Base-by-base conservation (phyloP, 257 asterid genomes). In the Rubia yunnanensis region DNA sequence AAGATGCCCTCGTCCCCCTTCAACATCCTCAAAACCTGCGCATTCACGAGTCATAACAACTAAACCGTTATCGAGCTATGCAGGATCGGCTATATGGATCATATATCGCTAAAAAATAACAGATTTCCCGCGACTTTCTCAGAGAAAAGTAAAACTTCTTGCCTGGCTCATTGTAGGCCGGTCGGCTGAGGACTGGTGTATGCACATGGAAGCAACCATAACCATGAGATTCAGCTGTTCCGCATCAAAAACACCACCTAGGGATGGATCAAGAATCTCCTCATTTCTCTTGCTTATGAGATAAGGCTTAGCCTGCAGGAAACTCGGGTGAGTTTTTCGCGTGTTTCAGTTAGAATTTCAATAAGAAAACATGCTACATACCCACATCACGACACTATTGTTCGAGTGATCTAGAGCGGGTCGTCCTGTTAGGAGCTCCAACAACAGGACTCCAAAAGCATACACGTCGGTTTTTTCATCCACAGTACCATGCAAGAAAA, bases 391-490 rank as follows among this genome's bases (percentile, higher is more conserved):
- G 1, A 94, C 86, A 32, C 99, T 94, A 38, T 85, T 88, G 58
- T 81, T 68, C 8, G 89, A 66, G 64, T 82, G 84, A 48, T 94
- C 99, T 66, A 94, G 68, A 55, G 99, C 99, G 15, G 99, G 95
- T 11, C 96, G 95, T 23, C 99, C 96, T 20, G 86, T 83, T 41
- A 90, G 70, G 62, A 94, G 72, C 84, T 94, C 97, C 57, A 92
- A 62, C 69, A 94, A 73, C 38, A 94, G 68, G 62, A 94, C 97
- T 28, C 99, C 99, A 67, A 76, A 90, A 32, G 99, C 95, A 67
- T 94, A 94, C 39, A 94, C 97, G 52, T 94, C 97, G 3, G 97
- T 94, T 79, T 88, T 94, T 69, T 94, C 99, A 67, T 94, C 99
- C 15, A 94, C 95, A 41, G 66, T 81, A 23, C 99, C 99, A 44